Evolutionary conservation across 73 alveolate species (phyloP).

Genomic region (Symbiodinium natans): DNA sequence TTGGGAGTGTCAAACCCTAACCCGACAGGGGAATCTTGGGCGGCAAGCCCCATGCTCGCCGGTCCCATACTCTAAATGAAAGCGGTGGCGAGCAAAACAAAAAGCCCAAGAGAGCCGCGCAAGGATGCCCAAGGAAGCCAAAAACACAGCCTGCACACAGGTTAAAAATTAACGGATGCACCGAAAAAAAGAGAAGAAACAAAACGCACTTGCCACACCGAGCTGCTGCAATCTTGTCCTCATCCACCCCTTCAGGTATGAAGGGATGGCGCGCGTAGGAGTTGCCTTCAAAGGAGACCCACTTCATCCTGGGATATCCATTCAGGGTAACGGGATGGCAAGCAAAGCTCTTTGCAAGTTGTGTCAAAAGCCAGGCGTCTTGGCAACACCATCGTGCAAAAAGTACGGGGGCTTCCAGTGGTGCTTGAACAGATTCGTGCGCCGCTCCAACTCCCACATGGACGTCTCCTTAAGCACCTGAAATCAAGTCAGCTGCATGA

Average conservation of each 20-base stretch:
- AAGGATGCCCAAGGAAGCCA: too few relatives aligned
- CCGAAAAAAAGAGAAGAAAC: neutral
- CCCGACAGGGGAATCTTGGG: too few relatives aligned
- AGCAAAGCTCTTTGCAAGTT: too few relatives aligned
- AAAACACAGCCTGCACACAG: too few relatives aligned
- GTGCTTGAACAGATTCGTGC: conserved; percentile 37
- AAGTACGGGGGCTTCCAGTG: conserved; percentile 77
- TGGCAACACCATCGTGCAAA: conserved; percentile 70
- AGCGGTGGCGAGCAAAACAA: too few relatives aligned
- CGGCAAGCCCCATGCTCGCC: too few relatives aligned
- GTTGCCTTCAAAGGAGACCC: conserved; percentile 78
- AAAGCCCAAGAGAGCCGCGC: too few relatives aligned
- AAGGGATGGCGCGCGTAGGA: conserved; percentile 53
- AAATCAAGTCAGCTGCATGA: too few relatives aligned
- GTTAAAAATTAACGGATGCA: neutral
- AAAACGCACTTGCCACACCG: neutral
- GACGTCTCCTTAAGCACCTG: conserved; percentile 77
- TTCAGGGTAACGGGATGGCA: too few relatives aligned
- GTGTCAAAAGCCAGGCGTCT: neutral
- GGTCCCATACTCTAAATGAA: too few relatives aligned
- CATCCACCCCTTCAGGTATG: conserved; percentile 44
- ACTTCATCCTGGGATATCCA: conserved; percentile 50
- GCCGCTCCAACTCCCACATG: conserved; percentile 91
- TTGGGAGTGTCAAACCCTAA: too few relatives aligned
- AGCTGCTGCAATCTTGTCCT: conserved; percentile 26